Base-by-base conservation (phyloP, 2,329 filamentous ascomycete species). In the Ascosphaera aggregata region DNA sequence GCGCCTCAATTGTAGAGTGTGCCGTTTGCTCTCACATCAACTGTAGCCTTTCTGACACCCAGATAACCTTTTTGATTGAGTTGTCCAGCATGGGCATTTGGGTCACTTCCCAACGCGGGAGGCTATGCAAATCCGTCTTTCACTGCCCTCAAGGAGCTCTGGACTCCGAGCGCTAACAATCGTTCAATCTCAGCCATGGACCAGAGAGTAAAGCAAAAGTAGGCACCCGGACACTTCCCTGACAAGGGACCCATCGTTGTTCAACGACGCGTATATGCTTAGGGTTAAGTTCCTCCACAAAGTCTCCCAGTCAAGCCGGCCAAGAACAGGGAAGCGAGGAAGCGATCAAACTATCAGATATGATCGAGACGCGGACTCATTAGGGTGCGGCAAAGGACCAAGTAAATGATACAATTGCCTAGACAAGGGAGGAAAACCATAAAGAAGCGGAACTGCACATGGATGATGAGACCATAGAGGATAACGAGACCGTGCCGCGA, bases 361-460 rank as follows among this genome's bases (percentile, higher is more conserved):
- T 35, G 34, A 35, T 18, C 34, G 16, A 16, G 34, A 18, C 34
- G 34, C n/a, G 16, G n/a, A 18, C 34, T 18, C 64, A 68, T 78
- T 93, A 93, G 85, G 85, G 85, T 92, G 93, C 92, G 85, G 80
- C 85, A 85, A 80, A 81, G 74, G 76, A 60, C 63, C 60, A 63
- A 64, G 65, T 5, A 35, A 35, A 8, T 18, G 55, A 55, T 53
- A 45, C 50, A 53, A 35, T 35, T 18, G 34, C 34, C 34, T 35
- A 18, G 18, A 18, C 34, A 35, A 35, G 59, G 62, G 5, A 7
- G 79, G 75, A 75, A 69, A 70, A 82, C 80, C 82, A 67, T 77
- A 55, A 64, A 69, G 76, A 73, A 75, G 75, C 78, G 73, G 72
- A 46, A 63, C 41, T 41, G 45, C 44, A 43, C 24, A 24, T 8